phyloP scores from a whole-genome alignment of 768 basidiomycete genomes.

The Pisolithus orientalis region DNA sequence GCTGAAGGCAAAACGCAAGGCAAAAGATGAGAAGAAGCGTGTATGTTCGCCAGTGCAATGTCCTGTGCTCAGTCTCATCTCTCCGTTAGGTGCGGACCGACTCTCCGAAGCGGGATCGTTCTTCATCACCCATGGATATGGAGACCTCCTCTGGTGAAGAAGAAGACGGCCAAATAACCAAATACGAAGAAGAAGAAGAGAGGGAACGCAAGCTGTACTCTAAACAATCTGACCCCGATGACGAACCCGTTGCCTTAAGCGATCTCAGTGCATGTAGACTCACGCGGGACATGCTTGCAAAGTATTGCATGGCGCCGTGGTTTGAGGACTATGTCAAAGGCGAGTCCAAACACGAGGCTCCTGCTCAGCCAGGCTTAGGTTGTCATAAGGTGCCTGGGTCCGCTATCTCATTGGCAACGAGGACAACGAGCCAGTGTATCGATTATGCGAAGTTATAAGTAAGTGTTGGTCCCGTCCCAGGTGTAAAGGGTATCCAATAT shows the following conservation, averaged over 20 bases:
- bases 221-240: slow-evolving; percentile 34
- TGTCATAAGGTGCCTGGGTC: slow-evolving; percentile 69
- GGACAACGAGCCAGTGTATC: slow-evolving; percentile 55
- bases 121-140: slow-evolving; percentile 81
- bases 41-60: slow-evolving; percentile 36
- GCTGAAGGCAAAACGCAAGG: slow-evolving; percentile 79
- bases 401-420: slow-evolving; percentile 74
- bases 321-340: slow-evolving; percentile 83
- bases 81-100: slow-evolving; percentile 38
- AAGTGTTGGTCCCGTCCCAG: slow-evolving; percentile 25
- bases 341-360: slow-evolving; percentile 21
- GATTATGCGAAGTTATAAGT: slow-evolving; percentile 79
- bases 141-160: slow-evolving; percentile 77
- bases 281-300: slow-evolving; percentile 65
- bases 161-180: slow-evolving; percentile 70
- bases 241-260: slow-evolving; percentile 44
- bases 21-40: slow-evolving; percentile 83
- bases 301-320: slow-evolving; percentile 69
- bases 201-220: slow-evolving; percentile 47
- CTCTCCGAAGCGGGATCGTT: slow-evolving; percentile 64
- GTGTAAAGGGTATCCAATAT: not conserved
- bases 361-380: slow-evolving; percentile 4
- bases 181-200: slow-evolving; percentile 69
- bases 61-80: slow-evolving; percentile 7
- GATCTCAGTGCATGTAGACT: slow-evolving; percentile 61